Base-by-base conservation (phyloP, 2,329 filamentous ascomycete species). In the Fusarium begoniae region DNA sequence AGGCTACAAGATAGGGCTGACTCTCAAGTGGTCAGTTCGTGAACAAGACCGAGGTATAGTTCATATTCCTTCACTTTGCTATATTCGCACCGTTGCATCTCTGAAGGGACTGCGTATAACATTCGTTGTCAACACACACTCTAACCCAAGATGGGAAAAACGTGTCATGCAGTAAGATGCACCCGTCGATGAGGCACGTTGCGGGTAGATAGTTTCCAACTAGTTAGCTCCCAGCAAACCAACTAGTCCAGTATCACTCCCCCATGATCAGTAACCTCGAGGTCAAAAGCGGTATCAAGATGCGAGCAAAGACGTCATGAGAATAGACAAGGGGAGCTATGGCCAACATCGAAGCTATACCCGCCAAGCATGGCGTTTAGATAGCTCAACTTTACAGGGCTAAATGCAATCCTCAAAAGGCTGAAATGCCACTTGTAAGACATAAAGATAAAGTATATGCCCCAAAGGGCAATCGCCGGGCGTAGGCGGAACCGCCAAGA, bases 251-350 rank as follows among this genome's bases (percentile, higher is more conserved):
- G 43, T 13, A 26, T 32, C 53, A 40, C 60, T 64, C 47, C 30
- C 65, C 48, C 66, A 63, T 68, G 61, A 70, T 65, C 53, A 43
- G 26, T 14, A 18, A 4, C 30, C n/a, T 63, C 54, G 55, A 26
- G n/a, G 35, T 68, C 73, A 15, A 66, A 77, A 74, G 40, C 14
- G 63, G 76, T 62, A 66, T 74, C 70, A 75, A 77, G 64, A 77
- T 35, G 75, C 76, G 72, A 75, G 59, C n/a, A 43, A 63, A 47
- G 26, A 70, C 56, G 70, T 73, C 70, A 73, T 73, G 22, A 41
- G 43, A 51, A 64, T 20, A 37, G n/a, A 53, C 50, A 35, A 69
- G 24, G n/a, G 47, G 32, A 73, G 70, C 66, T 71, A 71, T 73
- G 70, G 30, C 70, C 59, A 70, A 58, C 32, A n/a, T 38, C 28